A percentile compares a stretch with the other conserved stretches of the same genome.
Conservation (phyloP, 805 yeast species). For the Candida saitoana region DNA sequence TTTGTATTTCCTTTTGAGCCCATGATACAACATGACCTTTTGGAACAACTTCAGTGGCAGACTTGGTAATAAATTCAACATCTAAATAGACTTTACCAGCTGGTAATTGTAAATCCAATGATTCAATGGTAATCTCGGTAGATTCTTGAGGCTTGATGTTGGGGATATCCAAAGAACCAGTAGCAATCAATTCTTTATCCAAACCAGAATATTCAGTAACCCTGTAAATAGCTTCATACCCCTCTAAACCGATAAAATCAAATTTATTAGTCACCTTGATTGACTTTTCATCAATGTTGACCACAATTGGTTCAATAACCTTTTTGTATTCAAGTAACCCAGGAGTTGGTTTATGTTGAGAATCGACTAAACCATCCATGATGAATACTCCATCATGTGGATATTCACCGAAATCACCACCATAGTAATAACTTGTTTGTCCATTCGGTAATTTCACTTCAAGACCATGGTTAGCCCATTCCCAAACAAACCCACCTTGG, state of each 20-base stretch:
- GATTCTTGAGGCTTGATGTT: slow-evolving; percentile 6
- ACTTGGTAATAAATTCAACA: slow-evolving; percentile 9
- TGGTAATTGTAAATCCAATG: slow-evolving; percentile 4
- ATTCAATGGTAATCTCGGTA: slow-evolving; percentile 4
- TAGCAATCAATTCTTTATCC: slow-evolving; percentile 6
- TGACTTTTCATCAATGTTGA: slow-evolving; percentile 6
- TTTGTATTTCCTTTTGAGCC: slow-evolving; percentile 15
- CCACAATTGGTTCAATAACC: slow-evolving; percentile 29
- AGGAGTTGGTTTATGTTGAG: slow-evolving; percentile 31
- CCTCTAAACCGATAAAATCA: slow-evolving; percentile 17
- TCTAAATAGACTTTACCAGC: slow-evolving; percentile 5
- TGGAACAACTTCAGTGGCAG: slow-evolving; percentile 6
- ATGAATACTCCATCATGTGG: slow-evolving; percentile 34
- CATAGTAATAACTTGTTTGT: slow-evolving; percentile 19
- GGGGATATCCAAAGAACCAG: slow-evolving; percentile 7
- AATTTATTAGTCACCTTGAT: slow-evolving; percentile 14
- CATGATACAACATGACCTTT: slow-evolving; percentile 21
- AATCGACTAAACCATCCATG: slow-evolving; percentile 30
- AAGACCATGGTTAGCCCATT: slow-evolving; percentile 37
- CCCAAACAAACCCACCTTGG: slow-evolving; percentile 39
- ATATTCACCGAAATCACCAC: slow-evolving; percentile 35
- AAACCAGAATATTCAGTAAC: slow-evolving; percentile 8
- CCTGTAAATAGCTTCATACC: slow-evolving; percentile 5
- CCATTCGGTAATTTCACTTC: slow-evolving; percentile 10
- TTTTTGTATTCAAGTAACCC: slow-evolving; percentile 28